Evolutionary conservation across 1,284 basidiomycete species (phyloP).

Genomic region (Leccinum pachyderme): DNA sequence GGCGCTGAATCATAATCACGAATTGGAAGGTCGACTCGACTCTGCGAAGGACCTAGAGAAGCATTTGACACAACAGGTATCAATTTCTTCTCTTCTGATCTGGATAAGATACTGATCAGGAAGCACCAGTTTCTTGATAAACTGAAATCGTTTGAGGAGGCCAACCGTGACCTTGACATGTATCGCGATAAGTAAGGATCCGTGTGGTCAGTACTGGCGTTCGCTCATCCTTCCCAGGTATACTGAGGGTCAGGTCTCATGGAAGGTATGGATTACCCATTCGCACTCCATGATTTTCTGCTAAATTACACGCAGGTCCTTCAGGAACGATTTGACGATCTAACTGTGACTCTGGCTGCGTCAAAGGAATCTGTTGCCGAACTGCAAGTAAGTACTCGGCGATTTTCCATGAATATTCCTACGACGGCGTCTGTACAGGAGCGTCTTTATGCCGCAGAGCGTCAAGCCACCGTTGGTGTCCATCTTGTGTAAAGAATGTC

Average conservation of each 20-base stretch:
- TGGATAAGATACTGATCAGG: slow-evolving; percentile 20
- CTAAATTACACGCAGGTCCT: slow-evolving; percentile 37
- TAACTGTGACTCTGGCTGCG: slow-evolving; percentile 47
- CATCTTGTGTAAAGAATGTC: not conserved
- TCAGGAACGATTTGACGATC: slow-evolving; percentile 62
- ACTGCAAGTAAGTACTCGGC: slow-evolving; percentile 42
- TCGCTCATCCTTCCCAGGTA: slow-evolving; percentile 13
- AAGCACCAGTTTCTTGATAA: slow-evolving; percentile 23
- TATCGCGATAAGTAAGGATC: slow-evolving; percentile 27
- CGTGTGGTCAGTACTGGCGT: not conserved
- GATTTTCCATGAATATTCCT: not conserved
- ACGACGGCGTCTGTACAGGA: slow-evolving; percentile 14
- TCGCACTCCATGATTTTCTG: not conserved
- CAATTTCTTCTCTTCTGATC: slow-evolving; percentile 12
- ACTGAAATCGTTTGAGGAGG: slow-evolving; percentile 18
- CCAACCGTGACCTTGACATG: slow-evolving; percentile 21
- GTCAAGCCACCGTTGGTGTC: slow-evolving; percentile 15
- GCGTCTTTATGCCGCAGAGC: slow-evolving; percentile 19
- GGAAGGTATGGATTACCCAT: slow-evolving; percentile 24
- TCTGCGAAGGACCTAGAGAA: slow-evolving; percentile 27
- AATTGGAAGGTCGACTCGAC: slow-evolving; percentile 32
- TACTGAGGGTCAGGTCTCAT: slow-evolving; percentile 33
- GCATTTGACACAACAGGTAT: slow-evolving; percentile 20
- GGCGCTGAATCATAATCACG: slow-evolving; percentile 18
- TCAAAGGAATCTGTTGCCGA: slow-evolving; percentile 55